Conservation (phyloP, 352 stramenopile species). For the Globisporangium middletonii region DNA sequence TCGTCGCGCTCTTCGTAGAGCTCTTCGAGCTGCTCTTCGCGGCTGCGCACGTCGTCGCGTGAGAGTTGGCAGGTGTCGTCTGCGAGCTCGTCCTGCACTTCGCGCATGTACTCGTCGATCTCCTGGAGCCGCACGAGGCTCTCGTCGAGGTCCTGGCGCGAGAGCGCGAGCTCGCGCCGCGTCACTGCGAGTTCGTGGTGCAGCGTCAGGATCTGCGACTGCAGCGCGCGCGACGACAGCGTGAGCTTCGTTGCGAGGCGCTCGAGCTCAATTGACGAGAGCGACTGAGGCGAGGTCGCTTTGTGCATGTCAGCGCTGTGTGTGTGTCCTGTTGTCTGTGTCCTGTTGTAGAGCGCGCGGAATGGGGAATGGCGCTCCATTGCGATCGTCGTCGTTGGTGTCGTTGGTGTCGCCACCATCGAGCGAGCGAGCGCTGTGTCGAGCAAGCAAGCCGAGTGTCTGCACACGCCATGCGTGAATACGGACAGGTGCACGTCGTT, state of each 20-base stretch:
- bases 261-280: slow-evolving; percentile 30
- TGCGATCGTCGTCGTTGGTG: not conserved
- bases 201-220: slow-evolving; percentile 31
- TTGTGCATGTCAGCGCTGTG: slow-evolving; percentile 3
- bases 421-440: no score
- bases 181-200: slow-evolving; percentile 27
- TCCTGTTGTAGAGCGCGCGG: not conserved
- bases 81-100: slow-evolving; percentile 40
- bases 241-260: slow-evolving; percentile 43
- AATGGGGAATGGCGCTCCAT: slow-evolving; percentile 5
- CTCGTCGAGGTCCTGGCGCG: slow-evolving; percentile 49
- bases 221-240: slow-evolving; percentile 32
- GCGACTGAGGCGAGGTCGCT: not conserved
- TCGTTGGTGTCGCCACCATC: not conserved
- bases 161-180: slow-evolving; percentile 32
- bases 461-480: no score
- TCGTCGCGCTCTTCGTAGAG: slow-evolving; percentile 57
- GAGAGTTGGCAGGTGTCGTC: slow-evolving; percentile 17
- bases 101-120: slow-evolving; percentile 55
- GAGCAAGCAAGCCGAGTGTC: no score
- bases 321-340: not conserved
- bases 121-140: slow-evolving; percentile 45
- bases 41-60: slow-evolving; percentile 22
- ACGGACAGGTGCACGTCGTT: no score
- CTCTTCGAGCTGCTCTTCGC: slow-evolving; percentile 44